Conservation (phyloP, 2,329 filamentous ascomycete genomes). For the Byssochlamys sp. region DNA sequence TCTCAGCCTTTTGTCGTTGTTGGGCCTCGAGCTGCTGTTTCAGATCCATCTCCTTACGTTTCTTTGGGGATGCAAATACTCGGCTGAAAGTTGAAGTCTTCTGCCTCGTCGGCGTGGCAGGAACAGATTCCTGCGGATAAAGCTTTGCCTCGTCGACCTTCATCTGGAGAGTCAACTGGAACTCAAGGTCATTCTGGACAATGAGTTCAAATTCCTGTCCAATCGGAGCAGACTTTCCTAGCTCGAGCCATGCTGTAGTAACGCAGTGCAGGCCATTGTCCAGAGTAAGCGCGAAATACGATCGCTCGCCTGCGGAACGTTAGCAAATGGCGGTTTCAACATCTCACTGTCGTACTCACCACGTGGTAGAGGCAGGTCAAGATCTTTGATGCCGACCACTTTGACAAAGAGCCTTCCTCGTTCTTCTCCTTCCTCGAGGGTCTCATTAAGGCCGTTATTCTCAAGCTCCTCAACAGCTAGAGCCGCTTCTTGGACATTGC, state of each 20-base stretch:
- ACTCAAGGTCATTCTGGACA: slow-evolving; percentile 94
- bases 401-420: slow-evolving; percentile 91
- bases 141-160: slow-evolving; percentile 77
- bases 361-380: slow-evolving; percentile 81
- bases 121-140: slow-evolving; percentile 31
- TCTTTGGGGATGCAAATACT: slow-evolving; percentile 88
- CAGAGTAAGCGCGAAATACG: slow-evolving; percentile 91
- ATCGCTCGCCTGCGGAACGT: slow-evolving; percentile 60
- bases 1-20: slow-evolving; percentile 57
- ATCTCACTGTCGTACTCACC: slow-evolving; percentile 50
- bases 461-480: slow-evolving; percentile 63
- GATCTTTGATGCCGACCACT: slow-evolving; percentile 93
- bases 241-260: slow-evolving; percentile 87
- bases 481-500: slow-evolving; percentile 51
- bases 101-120: slow-evolving; percentile 53
- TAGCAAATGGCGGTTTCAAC: slow-evolving; percentile 10
- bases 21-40: slow-evolving; percentile 76
- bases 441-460: slow-evolving; percentile 44
- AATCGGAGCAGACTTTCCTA: slow-evolving; percentile 84
- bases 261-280: slow-evolving; percentile 97
- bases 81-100: slow-evolving; percentile 86
- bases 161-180: slow-evolving; percentile 91
- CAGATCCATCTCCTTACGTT: slow-evolving; percentile 86
- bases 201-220: slow-evolving; percentile 97
- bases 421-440: slow-evolving; percentile 70